These are phyloP conservation scores for Spergularia bocconei DNA, from an alignment of 148 eudicot genomes.

Conservation along the genomic window DNA sequence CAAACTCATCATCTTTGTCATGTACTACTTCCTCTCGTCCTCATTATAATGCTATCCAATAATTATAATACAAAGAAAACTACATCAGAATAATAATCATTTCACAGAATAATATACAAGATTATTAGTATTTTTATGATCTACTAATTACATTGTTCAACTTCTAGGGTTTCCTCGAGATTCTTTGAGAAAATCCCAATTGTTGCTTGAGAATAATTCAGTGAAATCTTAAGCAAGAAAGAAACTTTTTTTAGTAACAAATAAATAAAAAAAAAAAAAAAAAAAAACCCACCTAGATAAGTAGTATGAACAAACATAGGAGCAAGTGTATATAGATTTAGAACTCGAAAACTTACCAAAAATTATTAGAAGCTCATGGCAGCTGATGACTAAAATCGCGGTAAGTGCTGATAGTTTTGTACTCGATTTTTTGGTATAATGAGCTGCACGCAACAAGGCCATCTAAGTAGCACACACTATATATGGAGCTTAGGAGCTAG, in stretches of 20 bases:
- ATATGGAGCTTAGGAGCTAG: background rate
- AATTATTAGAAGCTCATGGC: background rate
- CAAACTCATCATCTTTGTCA: conserved; percentile 40
- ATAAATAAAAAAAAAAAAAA: too few species aligned
- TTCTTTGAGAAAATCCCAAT: too few species aligned
- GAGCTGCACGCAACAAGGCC: background rate
- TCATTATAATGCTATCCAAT: background rate
- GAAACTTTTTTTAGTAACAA: too few species aligned
- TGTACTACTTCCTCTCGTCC: background rate
- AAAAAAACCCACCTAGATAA: background rate
- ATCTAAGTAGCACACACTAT: background rate
- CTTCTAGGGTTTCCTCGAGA: too few species aligned
- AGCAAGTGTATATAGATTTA: background rate
- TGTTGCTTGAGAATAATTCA: too few species aligned
- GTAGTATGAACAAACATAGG: background rate
- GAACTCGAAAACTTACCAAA: conserved; percentile 8
- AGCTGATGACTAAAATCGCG: background rate
- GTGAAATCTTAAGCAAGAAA: too few species aligned
- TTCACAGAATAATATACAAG: too few species aligned
- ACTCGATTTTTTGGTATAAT: background rate
- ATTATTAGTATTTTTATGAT: too few species aligned
- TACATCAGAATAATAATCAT: too few species aligned
- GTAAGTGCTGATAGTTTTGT: background rate
- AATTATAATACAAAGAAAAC: background rate
- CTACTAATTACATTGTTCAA: too few species aligned